Base-by-base conservation (phyloP, 306 rosid species). In the Alnus rubra region DNA sequence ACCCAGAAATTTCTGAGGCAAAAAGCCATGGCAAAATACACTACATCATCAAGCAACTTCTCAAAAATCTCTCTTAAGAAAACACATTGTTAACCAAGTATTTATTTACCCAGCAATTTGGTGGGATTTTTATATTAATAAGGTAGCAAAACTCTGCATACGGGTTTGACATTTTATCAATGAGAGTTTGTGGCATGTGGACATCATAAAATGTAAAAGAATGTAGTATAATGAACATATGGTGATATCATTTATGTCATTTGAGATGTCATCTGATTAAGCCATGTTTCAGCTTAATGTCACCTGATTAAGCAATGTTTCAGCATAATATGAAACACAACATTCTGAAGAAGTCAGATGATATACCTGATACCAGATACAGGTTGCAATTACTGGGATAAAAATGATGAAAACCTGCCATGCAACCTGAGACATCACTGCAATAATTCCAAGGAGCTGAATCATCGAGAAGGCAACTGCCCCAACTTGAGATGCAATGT, bases 381-480 rank as follows among this genome's bases (percentile, higher is more conserved):
- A 86, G 76, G 79, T 42, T 30, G 86, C 84, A 71, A 88, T 84
- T 70, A 89, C 89, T 7, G 93, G 98, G 78, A 93, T 77, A 78
- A 93, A 91, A 77, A 93, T 76, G 52, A 91, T 50, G 85, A 93
- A 93, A 78, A 93, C 92, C 62, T 89, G 97, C 98, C 94, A 91
- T 19, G 94, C 93, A 79, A 86, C 98, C 76, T 86, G 92, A 50
- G 96, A 90, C 94, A 93, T 91, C 69, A 93, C 89, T 13, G 88
- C 91, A 84, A 91, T 91, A 82, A 87, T 88, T 82, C 94, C 98
- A 3, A 93, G 4, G 44, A 91, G 92, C 59, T 88, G 94, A 72
- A 93, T 88, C 65, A 83, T 0, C 12, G 80, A 71, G 85, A 82
- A 85, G 74, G 94, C 89, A 67, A 91, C 79, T 37, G 87, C 1